phyloP scores from a whole-genome alignment of 768 basidiomycete genomes.

The Dentipellis sp. region DNA sequence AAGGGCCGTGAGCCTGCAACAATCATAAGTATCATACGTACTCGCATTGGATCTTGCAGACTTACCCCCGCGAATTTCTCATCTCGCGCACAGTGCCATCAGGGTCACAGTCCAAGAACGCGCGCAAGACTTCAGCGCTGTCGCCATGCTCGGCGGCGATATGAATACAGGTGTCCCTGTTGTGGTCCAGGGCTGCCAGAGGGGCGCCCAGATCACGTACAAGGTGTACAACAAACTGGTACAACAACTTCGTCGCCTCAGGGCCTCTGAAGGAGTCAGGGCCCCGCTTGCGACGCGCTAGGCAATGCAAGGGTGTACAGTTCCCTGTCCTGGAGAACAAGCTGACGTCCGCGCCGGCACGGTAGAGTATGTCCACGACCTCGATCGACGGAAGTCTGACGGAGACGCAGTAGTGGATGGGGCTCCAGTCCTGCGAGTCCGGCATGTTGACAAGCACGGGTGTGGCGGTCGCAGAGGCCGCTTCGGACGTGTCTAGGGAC shows the following conservation, averaged over 20 bases:
- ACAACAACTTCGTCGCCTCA: conserved; percentile 21
- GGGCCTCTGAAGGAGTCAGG: conserved; percentile 11
- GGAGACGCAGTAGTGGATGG: conserved; percentile 62
- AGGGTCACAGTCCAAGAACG: conserved; percentile 58
- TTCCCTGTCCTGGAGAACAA: conserved; percentile 35
- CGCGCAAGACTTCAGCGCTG: conserved; percentile 50
- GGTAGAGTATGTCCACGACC: conserved; percentile 62
- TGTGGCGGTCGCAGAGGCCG: conserved; percentile 18
- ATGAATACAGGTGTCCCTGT: conserved; percentile 74
- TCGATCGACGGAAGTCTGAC: conserved; percentile 45
- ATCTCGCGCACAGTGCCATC: conserved; percentile 45
- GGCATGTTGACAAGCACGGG: conserved; percentile 58
- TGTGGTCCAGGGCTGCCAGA: conserved; percentile 51
- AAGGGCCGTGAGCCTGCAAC: conserved; percentile 47
- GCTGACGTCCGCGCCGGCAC: conserved; percentile 66
- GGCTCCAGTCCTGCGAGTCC: conserved; percentile 62
- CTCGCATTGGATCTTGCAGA: conserved; percentile 6
- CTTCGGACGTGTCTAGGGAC: conserved; percentile 4
- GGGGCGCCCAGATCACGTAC: conserved; percentile 63
- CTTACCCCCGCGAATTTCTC: conserved; percentile 67
- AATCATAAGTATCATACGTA: background rate
- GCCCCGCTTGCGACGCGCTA: conserved; percentile 14
- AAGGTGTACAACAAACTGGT: conserved; percentile 57
- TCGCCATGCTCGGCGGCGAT: conserved; percentile 68
- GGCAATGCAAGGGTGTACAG: conserved; percentile 15